phyloP scores from a whole-genome alignment of 768 basidiomycete genomes.

The Hypholoma fasciculare region DNA sequence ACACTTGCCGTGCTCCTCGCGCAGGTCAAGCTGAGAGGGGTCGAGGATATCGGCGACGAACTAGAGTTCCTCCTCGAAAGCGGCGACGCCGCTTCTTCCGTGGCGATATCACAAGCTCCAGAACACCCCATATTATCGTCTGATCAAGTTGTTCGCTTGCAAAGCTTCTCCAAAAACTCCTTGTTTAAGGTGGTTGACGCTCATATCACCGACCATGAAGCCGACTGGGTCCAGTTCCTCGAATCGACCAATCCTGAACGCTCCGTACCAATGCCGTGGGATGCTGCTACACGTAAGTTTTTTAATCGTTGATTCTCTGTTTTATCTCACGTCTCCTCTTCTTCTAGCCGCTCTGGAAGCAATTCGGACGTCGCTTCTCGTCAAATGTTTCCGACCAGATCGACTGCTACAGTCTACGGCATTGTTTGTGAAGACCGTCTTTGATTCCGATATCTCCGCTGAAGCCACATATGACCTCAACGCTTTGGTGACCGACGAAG shows the following conservation, averaged over 20 bases:
- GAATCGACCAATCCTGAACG: slow-evolving; percentile 66
- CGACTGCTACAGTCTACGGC: slow-evolving; percentile 84
- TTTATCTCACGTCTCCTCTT: neutral
- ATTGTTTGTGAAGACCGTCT: slow-evolving; percentile 71
- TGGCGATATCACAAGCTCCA: slow-evolving; percentile 32
- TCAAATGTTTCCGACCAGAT: slow-evolving; percentile 94
- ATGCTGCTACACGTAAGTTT: slow-evolving; percentile 70
- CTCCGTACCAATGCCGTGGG: slow-evolving; percentile 78
- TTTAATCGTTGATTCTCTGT: neutral
- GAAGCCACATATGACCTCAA: slow-evolving; percentile 77
- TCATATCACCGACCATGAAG: slow-evolving; percentile 60
- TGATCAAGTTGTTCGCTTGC: slow-evolving; percentile 70
- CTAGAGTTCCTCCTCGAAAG: slow-evolving; percentile 92
- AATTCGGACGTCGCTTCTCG: slow-evolving; percentile 72
- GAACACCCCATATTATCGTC: slow-evolving; percentile 52
- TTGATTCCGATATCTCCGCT: slow-evolving; percentile 76
- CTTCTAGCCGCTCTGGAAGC: slow-evolving; percentile 67
- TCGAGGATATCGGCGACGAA: slow-evolving; percentile 82
- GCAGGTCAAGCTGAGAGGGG: slow-evolving; percentile 81
- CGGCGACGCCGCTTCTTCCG: slow-evolving; percentile 56
- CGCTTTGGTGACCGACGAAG: slow-evolving; percentile 76
- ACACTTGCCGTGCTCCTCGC: slow-evolving; percentile 90
- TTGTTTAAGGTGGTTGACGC: slow-evolving; percentile 77
- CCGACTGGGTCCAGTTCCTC: slow-evolving; percentile 74
- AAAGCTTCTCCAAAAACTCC: slow-evolving; percentile 67